These are phyloP conservation scores for Clonostachys byssicola DNA, from an alignment of 2,329 filamentous ascomycete genomes.

Conservation along the genomic window DNA sequence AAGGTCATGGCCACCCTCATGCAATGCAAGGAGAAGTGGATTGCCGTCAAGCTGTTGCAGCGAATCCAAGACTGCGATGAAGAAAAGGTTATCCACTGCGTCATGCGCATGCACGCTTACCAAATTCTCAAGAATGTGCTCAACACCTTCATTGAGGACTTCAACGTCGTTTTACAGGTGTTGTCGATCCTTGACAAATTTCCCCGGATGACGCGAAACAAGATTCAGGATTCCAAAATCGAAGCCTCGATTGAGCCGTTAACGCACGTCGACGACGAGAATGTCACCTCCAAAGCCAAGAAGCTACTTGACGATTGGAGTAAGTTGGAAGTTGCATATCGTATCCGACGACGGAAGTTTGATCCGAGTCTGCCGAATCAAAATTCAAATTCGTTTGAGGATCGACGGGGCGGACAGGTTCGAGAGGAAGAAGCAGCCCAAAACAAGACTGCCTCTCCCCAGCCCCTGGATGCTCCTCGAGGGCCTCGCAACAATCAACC, in stretches of 20 bases:
- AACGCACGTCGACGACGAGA: conserved; percentile 63
- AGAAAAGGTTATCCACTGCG: conserved; percentile 79
- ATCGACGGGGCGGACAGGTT: conserved; percentile 48
- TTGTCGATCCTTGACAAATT: conserved; percentile 85
- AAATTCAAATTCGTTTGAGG: conserved; percentile 47
- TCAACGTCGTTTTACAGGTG: conserved; percentile 85
- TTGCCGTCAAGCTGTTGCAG: conserved; percentile 87
- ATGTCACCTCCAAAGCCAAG: conserved; percentile 68
- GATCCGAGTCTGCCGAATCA: conserved; percentile 47
- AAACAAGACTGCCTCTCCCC: conserved; percentile 34
- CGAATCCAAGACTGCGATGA: conserved; percentile 86
- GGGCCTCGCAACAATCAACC: conserved; percentile 56
- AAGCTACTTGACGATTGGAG: conserved; percentile 80
- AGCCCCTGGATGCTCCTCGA: conserved; percentile 49
- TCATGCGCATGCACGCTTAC: conserved; percentile 96
- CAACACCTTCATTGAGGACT: conserved; percentile 80
- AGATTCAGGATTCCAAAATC: conserved; percentile 94
- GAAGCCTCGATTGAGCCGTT: conserved; percentile 74
- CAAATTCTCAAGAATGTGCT: conserved; percentile 88
- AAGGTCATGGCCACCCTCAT: conserved; percentile 96
- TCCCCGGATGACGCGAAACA: conserved; percentile 89
- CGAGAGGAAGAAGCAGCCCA: conserved; percentile 33
- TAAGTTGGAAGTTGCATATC: conserved; percentile 84
- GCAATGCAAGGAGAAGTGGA: conserved; percentile 99
- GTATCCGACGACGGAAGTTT: conserved; percentile 86